Percentiles rank a stretch among this genome's conserved stretches.
Conservation (phyloP, 2,329 filamentous ascomycete genomes). For the Zymoseptoria tritici region DNA sequence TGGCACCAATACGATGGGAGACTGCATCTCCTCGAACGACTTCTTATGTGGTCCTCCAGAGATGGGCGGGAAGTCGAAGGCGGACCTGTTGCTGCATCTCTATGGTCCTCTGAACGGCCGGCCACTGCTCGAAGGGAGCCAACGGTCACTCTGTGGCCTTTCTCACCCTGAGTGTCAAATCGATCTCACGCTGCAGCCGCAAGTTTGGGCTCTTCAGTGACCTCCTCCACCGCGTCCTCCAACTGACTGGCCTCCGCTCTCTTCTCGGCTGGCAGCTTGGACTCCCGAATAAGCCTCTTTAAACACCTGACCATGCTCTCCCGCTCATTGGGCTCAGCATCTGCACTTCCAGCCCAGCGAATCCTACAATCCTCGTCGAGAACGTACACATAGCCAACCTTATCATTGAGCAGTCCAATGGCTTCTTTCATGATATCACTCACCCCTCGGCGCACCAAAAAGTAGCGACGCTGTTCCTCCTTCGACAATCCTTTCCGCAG, state of each 20-base stretch:
- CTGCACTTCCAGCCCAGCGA: conserved; percentile 83
- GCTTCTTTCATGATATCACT: conserved; percentile 50
- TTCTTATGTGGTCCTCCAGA: too few relatives aligned
- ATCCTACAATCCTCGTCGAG: conserved; percentile 83
- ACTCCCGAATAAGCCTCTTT: conserved; percentile 54
- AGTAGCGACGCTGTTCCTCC: conserved; percentile 51
- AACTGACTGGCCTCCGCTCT: conserved; percentile 10
- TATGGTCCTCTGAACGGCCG: too few relatives aligned
- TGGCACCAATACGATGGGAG: too few relatives aligned
- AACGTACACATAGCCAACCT: conserved; percentile 90
- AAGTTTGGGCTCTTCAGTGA: conserved; percentile 5
- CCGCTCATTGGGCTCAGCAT: conserved; percentile 57
- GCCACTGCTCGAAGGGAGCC: too few relatives aligned
- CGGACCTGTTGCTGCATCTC: too few relatives aligned
- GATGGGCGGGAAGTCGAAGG: too few relatives aligned
- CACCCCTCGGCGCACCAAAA: conserved; percentile 52
- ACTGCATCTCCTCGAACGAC: too few relatives aligned
- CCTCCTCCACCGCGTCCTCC: conserved; percentile 10
- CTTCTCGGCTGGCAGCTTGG: conserved; percentile 17
- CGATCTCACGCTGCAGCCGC: neutral
- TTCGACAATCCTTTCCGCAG: conserved; percentile 42
- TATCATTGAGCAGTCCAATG: conserved; percentile 70
- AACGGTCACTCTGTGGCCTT: too few relatives aligned
- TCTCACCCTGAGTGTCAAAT: too few relatives aligned
- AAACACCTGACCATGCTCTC: conserved; percentile 60